Evolutionary conservation across 2,329 filamentous ascomycete species (phyloP), one percentile per base, ranked within the genome.

Genomic region (Fusarium lyarnte): DNA sequence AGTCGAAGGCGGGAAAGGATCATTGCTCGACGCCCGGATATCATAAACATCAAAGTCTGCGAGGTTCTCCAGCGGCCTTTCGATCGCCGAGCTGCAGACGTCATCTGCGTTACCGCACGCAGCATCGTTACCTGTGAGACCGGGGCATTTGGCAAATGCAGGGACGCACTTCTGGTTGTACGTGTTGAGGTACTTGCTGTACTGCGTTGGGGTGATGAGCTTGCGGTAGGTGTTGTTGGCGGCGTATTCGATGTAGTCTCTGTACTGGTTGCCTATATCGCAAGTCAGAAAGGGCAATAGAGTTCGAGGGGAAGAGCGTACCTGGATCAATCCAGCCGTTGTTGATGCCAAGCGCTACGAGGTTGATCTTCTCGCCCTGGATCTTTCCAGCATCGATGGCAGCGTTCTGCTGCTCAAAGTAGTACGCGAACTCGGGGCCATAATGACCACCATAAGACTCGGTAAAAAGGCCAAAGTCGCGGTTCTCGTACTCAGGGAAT

Each of bases 401-500:
- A 10, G 83, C 82, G 68, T 91, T 91, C 76, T 90, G 86, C 21
- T 84, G 77, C 62, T 88, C 80, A 74, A 91, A 87, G 73, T 88
- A 88, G 8, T 82, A 80, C 13, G 85, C 84, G 67, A 89, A 89
- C 23, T 85, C 85, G 0, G 89, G 89, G 1, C 87, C 87, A 70
- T 88, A 89, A 55, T 87, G 85, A 7, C 88, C 88, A 25, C 88
- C 88, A 65, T 90, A 90, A 0, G 85, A 87, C 64, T 86, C 83
- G 7, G 86, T 85, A 52, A 86, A 88, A 46, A 90, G 81, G 5
- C 85, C 85, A 67, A 89, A 86, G 65, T 90, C 86, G 29, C 87
- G 86, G 5, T 86, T 86, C 76, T 87, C 84, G 73, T 92, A 91
- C 33, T 85, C 84, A 0, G 89, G 89, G 55, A 93, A 93, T 29